phyloP scores from a whole-genome alignment of 2,329 filamentous ascomycete genomes.

The Orbilia javanica region DNA sequence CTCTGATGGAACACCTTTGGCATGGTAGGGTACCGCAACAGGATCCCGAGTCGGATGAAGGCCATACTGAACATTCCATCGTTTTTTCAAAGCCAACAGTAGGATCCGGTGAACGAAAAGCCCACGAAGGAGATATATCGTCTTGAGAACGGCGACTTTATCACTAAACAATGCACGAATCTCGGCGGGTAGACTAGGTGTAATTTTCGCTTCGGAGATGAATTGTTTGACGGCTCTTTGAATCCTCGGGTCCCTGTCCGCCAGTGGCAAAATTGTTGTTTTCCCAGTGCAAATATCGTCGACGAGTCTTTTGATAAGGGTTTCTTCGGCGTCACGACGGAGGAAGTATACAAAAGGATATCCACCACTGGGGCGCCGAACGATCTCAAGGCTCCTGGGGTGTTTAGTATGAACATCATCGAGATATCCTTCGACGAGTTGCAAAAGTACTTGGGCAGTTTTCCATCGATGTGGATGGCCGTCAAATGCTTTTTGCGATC shows the following conservation, averaged over 20 bases:
- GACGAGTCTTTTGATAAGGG: conserved; percentile 66
- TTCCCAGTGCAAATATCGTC: conserved; percentile 65
- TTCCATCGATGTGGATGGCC: conserved; percentile 71
- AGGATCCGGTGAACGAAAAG: conserved; percentile 74
- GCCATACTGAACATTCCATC: conserved; percentile 77
- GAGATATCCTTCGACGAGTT: conserved; percentile 65
- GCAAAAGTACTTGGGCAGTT: conserved; percentile 66
- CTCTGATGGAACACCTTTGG: conserved; percentile 74
- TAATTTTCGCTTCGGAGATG: conserved; percentile 63
- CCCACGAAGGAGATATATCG: conserved; percentile 73
- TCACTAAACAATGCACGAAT: conserved; percentile 64
- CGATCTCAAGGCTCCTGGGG: conserved; percentile 68
- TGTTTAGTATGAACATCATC: conserved; percentile 65
- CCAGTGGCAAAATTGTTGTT: conserved; percentile 63
- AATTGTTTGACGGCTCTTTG: conserved; percentile 62
- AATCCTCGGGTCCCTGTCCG: conserved; percentile 61
- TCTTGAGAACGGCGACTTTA: conserved; percentile 58
- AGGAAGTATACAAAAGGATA: conserved; percentile 74
- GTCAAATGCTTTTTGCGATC: conserved; percentile 68
- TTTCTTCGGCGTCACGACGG: conserved; percentile 67
- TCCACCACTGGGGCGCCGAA: conserved; percentile 64
- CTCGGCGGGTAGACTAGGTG: conserved; percentile 47
- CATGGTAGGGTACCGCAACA: conserved; percentile 76
- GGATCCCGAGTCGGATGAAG: conserved; percentile 71
- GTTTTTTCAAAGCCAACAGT: conserved; percentile 71